Percentiles rank a stretch among this genome's conserved stretches.
Evolutionary conservation across 805 yeast genomes (phyloP).

Genomic region (Saccharomycopsis sp.): DNA sequence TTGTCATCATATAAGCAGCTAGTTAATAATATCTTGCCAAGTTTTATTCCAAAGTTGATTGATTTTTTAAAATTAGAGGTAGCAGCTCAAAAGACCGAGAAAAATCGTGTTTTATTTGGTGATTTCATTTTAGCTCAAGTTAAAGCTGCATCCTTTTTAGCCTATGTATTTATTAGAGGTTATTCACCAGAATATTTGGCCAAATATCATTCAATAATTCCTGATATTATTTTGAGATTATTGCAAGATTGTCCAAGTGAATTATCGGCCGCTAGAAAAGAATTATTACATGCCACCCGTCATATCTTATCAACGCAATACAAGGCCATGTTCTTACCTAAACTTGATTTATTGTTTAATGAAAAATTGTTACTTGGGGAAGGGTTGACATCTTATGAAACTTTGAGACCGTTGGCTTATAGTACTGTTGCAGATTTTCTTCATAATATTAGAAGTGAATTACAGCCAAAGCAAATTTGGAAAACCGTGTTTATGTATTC

Average conservation of each 20-base stretch:
- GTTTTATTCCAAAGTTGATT: slow-evolving; percentile 75
- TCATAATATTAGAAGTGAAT: slow-evolving; percentile 81
- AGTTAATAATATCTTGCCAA: slow-evolving; percentile 63
- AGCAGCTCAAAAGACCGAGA: slow-evolving; percentile 66
- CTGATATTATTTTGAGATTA: slow-evolving; percentile 77
- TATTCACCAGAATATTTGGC: slow-evolving; percentile 59
- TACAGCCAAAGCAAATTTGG: slow-evolving; percentile 78
- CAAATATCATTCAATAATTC: slow-evolving; percentile 59
- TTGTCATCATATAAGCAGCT: slow-evolving; percentile 79
- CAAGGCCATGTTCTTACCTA: slow-evolving; percentile 73
- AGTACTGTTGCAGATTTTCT: slow-evolving; percentile 94
- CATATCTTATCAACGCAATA: slow-evolving; percentile 88
- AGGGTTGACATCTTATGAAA: slow-evolving; percentile 86
- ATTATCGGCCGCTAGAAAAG: slow-evolving; percentile 84
- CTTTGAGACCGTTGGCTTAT: slow-evolving; percentile 87
- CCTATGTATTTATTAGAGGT: slow-evolving; percentile 83
- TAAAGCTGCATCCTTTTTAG: slow-evolving; percentile 90
- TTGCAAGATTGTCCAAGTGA: slow-evolving; percentile 95
- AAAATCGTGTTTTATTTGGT: slow-evolving; percentile 70
- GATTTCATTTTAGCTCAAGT: slow-evolving; percentile 91
- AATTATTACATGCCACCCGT: slow-evolving; percentile 85
- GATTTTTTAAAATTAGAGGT: slow-evolving; percentile 72
- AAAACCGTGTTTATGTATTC: slow-evolving; percentile 80
- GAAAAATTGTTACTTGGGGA: slow-evolving; percentile 86
- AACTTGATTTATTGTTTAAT: slow-evolving; percentile 77